These are phyloP conservation scores for Suillus subaureus DNA, from an alignment of 768 basidiomycete species.

Conservation along the genomic window DNA sequence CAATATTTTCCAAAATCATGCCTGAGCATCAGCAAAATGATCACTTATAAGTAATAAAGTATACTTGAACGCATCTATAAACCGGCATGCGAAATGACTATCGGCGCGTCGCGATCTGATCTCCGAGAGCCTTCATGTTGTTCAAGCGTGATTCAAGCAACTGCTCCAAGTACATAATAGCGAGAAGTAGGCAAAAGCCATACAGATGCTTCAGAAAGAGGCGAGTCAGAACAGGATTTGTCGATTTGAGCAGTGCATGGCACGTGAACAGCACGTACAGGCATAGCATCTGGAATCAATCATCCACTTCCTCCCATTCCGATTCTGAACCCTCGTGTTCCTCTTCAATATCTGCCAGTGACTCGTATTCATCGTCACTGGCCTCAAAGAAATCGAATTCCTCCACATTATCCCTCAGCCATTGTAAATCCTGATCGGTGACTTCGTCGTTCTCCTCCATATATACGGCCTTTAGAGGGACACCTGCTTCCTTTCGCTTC, in stretches of 20 bases:
- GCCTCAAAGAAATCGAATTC: slow-evolving; percentile 59
- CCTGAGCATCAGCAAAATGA: not conserved
- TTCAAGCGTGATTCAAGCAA: not conserved
- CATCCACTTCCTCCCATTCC: slow-evolving; percentile 11
- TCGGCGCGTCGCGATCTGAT: not conserved
- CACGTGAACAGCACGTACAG: not conserved
- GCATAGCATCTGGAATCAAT: not conserved
- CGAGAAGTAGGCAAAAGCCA: not conserved
- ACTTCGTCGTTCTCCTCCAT: slow-evolving; percentile 50
- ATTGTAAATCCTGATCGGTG: slow-evolving; percentile 43
- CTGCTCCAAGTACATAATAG: not conserved
- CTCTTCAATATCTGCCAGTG: slow-evolving; percentile 29
- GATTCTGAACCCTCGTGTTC: slow-evolving; percentile 4
- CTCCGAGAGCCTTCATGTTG: not conserved
- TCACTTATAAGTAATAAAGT: slow-evolving; percentile 3
- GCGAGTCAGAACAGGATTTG: not conserved
- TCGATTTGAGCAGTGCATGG: not conserved
- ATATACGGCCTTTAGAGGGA: slow-evolving; percentile 46
- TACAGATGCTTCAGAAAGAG: not conserved
- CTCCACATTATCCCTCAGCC: slow-evolving; percentile 54
- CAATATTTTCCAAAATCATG: not conserved
- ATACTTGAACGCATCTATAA: slow-evolving; percentile 2
- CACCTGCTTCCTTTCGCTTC: slow-evolving; percentile 42
- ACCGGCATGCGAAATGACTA: not conserved
- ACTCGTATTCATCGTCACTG: slow-evolving; percentile 45